Base-by-base conservation (phyloP, 1,284 basidiomycete species). In the Apiotrichum akiyoshidainum region DNA sequence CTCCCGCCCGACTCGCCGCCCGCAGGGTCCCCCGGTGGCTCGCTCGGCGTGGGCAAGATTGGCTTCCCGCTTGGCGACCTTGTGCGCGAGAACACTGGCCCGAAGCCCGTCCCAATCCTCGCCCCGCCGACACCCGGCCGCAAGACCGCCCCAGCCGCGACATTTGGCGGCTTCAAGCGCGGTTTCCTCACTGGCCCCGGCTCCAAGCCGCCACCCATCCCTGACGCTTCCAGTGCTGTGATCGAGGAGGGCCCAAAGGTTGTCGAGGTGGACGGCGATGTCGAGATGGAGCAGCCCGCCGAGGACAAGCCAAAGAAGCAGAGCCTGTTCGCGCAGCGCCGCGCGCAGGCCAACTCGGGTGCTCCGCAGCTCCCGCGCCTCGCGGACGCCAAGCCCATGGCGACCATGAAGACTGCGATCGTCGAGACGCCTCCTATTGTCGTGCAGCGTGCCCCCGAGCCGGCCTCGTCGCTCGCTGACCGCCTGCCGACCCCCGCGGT, bases 121-220 rank as follows among this genome's bases (percentile, higher is more conserved):
- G 52, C 59, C 14, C 55, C 48, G 42, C 73, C 73, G 26, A 60
- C 61, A 5, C 73, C 71, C 0, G 55, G 54, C 16, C 52, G 55
- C 22, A 63, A 58, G 51, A 46, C 45, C 1, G 26, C 26, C 10
- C 33, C 46, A 1, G 31, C 50, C 22, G 31, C 45, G 14, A 61
- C 61, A 13, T 75, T 74, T 55, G 68, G 65, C 7, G 73, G 72
- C 1, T 72, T 75, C 62, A 73, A 70, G 52, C 53, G 57, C 13
- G 73, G 73, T 0, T 75, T 75, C 61, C 59, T 75, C 22, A 42
- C 37, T 12, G 54, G 52, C 34, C 51, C 50, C 1, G 51, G 51
- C 8, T 42, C 51, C 10, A 19, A 13, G 35, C 46, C 50, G 14
- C 51, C 42, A 19, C 39, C 60, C 22, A 46, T 55, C 4, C 54